phyloP scores from a whole-genome alignment of 352 stramenopile genomes.

The Pseudoperonospora humuli region DNA sequence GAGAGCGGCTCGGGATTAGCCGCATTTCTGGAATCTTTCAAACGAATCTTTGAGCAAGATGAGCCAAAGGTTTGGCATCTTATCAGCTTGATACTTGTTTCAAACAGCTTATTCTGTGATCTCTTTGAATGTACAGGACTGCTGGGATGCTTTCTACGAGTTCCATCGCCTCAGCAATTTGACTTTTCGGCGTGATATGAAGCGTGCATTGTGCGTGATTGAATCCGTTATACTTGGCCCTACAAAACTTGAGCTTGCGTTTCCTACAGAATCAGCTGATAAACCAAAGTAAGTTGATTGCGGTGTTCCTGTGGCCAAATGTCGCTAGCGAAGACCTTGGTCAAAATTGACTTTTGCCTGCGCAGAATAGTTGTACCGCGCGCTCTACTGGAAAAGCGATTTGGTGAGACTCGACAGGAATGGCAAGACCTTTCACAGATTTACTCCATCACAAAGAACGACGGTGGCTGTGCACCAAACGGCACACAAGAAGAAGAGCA shows the following conservation, averaged over 20 bases:
- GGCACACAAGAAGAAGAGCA: neutral
- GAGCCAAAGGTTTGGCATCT: constrained; percentile 46
- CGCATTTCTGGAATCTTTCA: constrained; percentile 42
- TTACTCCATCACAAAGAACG: constrained; percentile 15
- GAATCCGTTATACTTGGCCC: constrained; percentile 41
- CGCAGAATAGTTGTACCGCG: constrained; percentile 23
- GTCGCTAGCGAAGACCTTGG: neutral
- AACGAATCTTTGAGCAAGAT: constrained; percentile 41
- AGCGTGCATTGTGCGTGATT: constrained; percentile 42
- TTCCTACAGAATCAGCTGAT: constrained; percentile 12
- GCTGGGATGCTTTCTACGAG: constrained; percentile 45
- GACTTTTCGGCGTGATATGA: constrained; percentile 65
- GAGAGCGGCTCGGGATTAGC: constrained; percentile 22
- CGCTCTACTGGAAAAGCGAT: constrained; percentile 27
- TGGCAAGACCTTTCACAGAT: constrained; percentile 34
- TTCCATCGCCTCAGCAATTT: constrained; percentile 31
- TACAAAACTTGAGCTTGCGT: constrained; percentile 46
- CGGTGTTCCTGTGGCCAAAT: neutral
- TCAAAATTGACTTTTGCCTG: neutral
- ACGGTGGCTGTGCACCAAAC: neutral
- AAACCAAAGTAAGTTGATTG: constrained; percentile 3
- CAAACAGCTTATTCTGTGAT: neutral
- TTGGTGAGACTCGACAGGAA: constrained; percentile 16
- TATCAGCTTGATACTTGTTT: neutral
- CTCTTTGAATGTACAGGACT: constrained; percentile 18